A percentile compares a stretch with the other conserved stretches of the same genome.
Evolutionary conservation across 2,329 filamentous ascomycete species (phyloP).

Genomic region (Hirsutella thompsonii): DNA sequence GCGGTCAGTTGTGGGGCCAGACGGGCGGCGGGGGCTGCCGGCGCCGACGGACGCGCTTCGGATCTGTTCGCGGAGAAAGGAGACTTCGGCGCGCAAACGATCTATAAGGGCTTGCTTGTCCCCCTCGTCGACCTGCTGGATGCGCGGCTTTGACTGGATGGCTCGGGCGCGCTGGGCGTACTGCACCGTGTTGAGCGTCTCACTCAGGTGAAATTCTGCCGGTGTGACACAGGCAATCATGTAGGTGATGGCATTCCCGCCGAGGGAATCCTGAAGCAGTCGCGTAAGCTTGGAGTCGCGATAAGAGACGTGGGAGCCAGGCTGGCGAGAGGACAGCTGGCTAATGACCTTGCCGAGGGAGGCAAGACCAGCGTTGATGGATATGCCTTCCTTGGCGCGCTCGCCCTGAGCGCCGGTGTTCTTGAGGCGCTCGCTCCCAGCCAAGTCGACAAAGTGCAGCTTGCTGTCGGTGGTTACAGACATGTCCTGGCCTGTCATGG

Average conservation of each 20-base stretch:
- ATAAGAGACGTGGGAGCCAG: slow-evolving; percentile 88
- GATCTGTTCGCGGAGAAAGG: slow-evolving; percentile 89
- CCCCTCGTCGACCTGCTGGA: slow-evolving; percentile 84
- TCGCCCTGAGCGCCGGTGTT: slow-evolving; percentile 95
- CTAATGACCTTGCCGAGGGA: slow-evolving; percentile 97
- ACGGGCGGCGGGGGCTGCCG: slow-evolving; percentile 40
- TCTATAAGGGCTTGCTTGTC: slow-evolving; percentile 94
- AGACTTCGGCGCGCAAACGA: slow-evolving; percentile 81
- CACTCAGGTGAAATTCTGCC: slow-evolving; percentile 91
- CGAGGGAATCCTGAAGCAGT: slow-evolving; percentile 87
- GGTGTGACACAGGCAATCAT: slow-evolving; percentile 99
- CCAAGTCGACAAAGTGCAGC: slow-evolving; percentile 94
- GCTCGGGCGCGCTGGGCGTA: slow-evolving; percentile 92
- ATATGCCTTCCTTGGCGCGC: slow-evolving; percentile 89
- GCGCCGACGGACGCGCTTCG: slow-evolving; percentile 65
- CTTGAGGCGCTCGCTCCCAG: slow-evolving; percentile 91
- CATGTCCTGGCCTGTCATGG: slow-evolving; percentile 52
- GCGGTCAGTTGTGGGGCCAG: slow-evolving; percentile 49
- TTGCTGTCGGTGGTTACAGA: slow-evolving; percentile 90
- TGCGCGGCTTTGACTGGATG: slow-evolving; percentile 94
- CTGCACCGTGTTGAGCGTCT: slow-evolving; percentile 93
- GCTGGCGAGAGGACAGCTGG: slow-evolving; percentile 80
- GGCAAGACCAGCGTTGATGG: slow-evolving; percentile 91
- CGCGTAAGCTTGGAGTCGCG: slow-evolving; percentile 95
- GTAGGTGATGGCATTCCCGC: slow-evolving; percentile 95